Evolutionary conservation across 306 rosid genomes (phyloP).

Genomic region (Cercis canadensis): DNA sequence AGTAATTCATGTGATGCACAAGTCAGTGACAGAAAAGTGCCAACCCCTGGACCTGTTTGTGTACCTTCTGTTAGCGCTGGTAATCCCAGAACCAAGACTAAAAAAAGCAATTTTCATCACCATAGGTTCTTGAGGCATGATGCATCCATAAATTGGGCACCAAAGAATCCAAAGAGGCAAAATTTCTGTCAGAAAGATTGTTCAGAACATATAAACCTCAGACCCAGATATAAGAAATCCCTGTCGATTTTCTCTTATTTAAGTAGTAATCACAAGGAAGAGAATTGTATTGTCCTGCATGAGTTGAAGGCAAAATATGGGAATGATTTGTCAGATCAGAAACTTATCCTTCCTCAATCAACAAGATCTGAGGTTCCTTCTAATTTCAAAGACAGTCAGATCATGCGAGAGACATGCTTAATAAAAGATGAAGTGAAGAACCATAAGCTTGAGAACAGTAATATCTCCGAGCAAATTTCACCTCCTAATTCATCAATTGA

Average conservation of each 20-base stretch:
- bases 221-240: constrained; percentile 43
- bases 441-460: constrained; percentile 27
- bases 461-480: constrained; percentile 6
- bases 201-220: constrained; percentile 38
- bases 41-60: constrained; percentile 15
- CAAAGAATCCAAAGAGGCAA: constrained; percentile 37
- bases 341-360: constrained; percentile 25
- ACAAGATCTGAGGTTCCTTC: constrained; percentile 30
- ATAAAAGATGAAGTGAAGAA: constrained; percentile 37
- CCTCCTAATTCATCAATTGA: constrained; percentile 33
- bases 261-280: constrained; percentile 29
- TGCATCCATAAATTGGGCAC: constrained; percentile 36
- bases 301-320: constrained; percentile 36
- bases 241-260: constrained; percentile 39
- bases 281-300: constrained; percentile 15
- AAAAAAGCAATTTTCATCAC: constrained; percentile 51
- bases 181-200: constrained; percentile 38
- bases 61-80: constrained; percentile 34
- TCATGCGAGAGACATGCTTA: constrained; percentile 35
- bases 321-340: constrained; percentile 28
- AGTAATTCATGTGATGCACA: constrained; percentile 27
- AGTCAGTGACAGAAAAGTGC: constrained; percentile 30
- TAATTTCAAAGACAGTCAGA: constrained; percentile 18
- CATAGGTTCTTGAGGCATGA: constrained; percentile 59
- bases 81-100: constrained; percentile 45